Conservation (phyloP, 140 eudicot genomes). For the Erigeron philadelphicus region DNA sequence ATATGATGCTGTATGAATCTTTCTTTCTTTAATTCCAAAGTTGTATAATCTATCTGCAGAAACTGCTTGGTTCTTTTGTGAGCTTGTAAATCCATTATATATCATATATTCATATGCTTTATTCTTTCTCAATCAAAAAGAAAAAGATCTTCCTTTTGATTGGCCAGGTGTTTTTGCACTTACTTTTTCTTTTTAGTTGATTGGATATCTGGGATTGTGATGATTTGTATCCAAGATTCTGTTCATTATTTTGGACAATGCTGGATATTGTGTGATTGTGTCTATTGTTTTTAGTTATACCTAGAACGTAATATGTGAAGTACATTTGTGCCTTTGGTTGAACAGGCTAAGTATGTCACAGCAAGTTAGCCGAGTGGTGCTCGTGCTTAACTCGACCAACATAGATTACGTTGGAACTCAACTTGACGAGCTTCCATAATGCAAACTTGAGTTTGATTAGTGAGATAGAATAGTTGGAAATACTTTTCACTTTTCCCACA, state of each 20-base stretch:
- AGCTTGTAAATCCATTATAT: slow-evolving; percentile 21
- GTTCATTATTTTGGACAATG: background rate
- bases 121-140: background rate
- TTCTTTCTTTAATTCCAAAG: slow-evolving; percentile 15
- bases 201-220: too few species aligned
- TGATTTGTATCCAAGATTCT: background rate
- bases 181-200: too few species aligned
- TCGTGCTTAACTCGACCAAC: background rate
- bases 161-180: background rate
- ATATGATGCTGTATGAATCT: slow-evolving; percentile 28
- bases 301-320: background rate
- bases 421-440: background rate
- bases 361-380: background rate
- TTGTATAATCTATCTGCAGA: slow-evolving; percentile 24
- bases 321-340: background rate
- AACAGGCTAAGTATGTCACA: background rate
- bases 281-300: background rate
- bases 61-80: slow-evolving; percentile 25
- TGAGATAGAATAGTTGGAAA: background rate
- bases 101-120: slow-evolving; percentile 1
- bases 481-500: too few species aligned
- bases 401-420: background rate
- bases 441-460: background rate
- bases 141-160: background rate
- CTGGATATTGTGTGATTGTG: background rate